These are phyloP conservation scores for Barnettozyma sucrosica DNA, from an alignment of 805 yeast genomes.

Conservation along the genomic window DNA sequence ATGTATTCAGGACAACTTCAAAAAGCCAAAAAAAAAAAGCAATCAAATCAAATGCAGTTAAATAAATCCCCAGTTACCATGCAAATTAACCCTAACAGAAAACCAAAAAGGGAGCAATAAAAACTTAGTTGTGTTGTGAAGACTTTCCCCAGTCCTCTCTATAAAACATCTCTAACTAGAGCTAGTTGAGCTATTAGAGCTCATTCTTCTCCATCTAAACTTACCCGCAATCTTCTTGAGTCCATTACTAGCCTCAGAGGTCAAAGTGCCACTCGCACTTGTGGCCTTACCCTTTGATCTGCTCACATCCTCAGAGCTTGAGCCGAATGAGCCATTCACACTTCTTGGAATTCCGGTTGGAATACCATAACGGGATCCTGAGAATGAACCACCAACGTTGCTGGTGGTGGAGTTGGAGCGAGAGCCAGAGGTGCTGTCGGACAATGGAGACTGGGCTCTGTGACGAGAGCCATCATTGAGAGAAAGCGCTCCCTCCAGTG, in stretches of 20 bases:
- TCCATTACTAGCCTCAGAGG: constrained; percentile 18
- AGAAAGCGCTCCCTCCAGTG: constrained; percentile 10
- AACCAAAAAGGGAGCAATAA: neutral
- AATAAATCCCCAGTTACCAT: neutral
- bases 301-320: constrained; percentile 13
- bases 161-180: constrained; percentile 7
- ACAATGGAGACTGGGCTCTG: constrained; percentile 16
- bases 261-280: constrained; percentile 1
- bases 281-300: constrained; percentile 8
- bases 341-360: constrained; percentile 4
- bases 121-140: too few species aligned
- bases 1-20: neutral
- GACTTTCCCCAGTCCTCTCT: neutral
- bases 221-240: constrained; percentile 25
- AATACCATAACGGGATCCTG: neutral
- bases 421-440: constrained; percentile 1
- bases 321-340: neutral
- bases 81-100: neutral
- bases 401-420: neutral
- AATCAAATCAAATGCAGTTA: too few species aligned
- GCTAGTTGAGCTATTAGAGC: constrained; percentile 23
- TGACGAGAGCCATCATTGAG: neutral
- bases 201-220: constrained; percentile 26
- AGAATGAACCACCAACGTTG: neutral
- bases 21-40: neutral